These are phyloP conservation scores for Symbiodinium pilosum DNA, from an alignment of 73 alveolate species.

Conservation along the genomic window DNA sequence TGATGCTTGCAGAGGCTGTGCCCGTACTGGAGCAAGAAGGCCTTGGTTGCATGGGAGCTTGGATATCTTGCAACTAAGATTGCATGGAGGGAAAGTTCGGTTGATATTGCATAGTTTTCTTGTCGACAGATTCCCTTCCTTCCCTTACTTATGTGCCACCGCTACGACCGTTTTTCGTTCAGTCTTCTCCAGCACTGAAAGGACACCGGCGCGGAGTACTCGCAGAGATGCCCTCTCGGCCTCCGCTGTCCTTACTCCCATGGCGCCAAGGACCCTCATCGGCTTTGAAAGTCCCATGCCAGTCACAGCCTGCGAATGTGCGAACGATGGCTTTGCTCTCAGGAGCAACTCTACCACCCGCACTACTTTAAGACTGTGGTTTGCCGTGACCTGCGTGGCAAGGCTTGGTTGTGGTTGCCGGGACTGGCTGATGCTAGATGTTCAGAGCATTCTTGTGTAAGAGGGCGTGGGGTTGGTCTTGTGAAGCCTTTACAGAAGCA, in stretches of 20 bases:
- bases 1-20: conserved; percentile 18
- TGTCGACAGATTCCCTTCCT: no score
- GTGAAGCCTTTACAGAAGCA: no score
- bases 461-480: no score
- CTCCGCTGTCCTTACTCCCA: conserved; percentile 81
- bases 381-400: conserved; percentile 74
- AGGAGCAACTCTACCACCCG: conserved; percentile 91
- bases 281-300: neutral
- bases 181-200: neutral
- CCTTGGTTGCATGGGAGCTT: neutral
- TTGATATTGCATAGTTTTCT: no score
- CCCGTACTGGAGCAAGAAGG: conserved; percentile 89
- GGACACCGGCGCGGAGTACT: conserved; percentile 69
- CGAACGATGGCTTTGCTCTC: neutral
- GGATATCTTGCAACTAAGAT: no score
- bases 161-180: no score
- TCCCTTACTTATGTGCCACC: no score
- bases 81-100: no score
- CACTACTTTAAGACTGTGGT: conserved; percentile 75
- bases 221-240: conserved; percentile 82
- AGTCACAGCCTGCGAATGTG: neutral
- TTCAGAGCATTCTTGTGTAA: neutral
- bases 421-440: no score
- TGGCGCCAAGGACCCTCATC: conserved; percentile 82
- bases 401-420: neutral